Base-by-base conservation (phyloP, 805 yeast species). In the Lachancea thermotolerans region DNA sequence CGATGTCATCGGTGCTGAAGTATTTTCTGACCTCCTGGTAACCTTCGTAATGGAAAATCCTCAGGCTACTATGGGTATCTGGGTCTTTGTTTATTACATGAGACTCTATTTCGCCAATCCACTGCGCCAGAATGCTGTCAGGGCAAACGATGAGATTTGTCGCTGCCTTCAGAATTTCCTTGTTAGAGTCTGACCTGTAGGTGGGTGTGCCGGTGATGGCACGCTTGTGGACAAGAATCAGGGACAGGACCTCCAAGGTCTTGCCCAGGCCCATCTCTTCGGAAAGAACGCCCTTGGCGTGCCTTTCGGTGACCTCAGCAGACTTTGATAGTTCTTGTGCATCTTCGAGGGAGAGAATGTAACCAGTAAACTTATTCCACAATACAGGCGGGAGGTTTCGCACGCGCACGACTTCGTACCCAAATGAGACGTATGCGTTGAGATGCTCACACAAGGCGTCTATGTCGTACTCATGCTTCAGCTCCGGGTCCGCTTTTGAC, bases 251-350 rank as follows among this genome's bases (percentile, higher is more conserved):
- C 60, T 93, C 99, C 3, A 93, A 80, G 0, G 99, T 91, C 58
- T 93, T 93, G 0, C 99, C 99, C 7, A 93, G 72, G 0, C 99
- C 99, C 99, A 93, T 93, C 63, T 93, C 99, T 57, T 91, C 99
- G n/a, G 46, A 42, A 30, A 93, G 62, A 7, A 93, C 66, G 0
- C 95, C 96, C 41, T 73, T 52, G 3, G 63, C 62, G 7, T 58
- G 52, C 30, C 37, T 30, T 9, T 34, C 14, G 5, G 42, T 18
- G 10, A 28, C 15, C 4, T 48, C 21, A 29, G 47, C 46, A 14
- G 46, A 42, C 3, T 42, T 37, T 37, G 48, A 51, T 9, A 62
- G 35, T 10, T 45, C 31, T 28, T 46, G 43, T 4, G 61, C 62
- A 11, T 52, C 53, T 1, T 48, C 33, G 9, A 40, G 35, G 5